phyloP scores from a whole-genome alignment of 139 green algal genomes.

The Coelastrella sp. region DNA sequence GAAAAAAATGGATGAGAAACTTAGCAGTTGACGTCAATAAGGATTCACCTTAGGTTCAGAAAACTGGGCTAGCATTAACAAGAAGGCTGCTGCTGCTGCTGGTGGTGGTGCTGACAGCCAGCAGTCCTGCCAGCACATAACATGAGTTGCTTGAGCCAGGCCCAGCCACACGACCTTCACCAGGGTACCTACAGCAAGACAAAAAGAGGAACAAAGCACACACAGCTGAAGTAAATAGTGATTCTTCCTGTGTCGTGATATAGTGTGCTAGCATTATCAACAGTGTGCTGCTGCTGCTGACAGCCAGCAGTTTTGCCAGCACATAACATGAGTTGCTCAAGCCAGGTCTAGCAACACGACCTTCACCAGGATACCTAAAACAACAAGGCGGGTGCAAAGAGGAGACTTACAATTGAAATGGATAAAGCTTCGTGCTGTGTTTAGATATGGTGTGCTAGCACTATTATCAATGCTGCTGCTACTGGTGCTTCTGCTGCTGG shows the following conservation, averaged over 20 bases:
- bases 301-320: conserved; percentile 92
- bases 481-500: no score
- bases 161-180: conserved; percentile 88
- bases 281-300: neutral
- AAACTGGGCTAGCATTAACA: no score
- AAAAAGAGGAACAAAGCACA: no score
- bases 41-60: no score
- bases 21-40: no score
- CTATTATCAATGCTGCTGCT: no score
- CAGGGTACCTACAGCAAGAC: conserved; percentile 71
- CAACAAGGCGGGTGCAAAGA: neutral
- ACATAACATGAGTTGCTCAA: conserved; percentile 86
- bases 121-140: conserved; percentile 95
- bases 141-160: conserved; percentile 71
- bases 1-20: no score
- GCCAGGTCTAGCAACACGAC: conserved; percentile 81
- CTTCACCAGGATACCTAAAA: conserved; percentile 84
- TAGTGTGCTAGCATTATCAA: neutral
- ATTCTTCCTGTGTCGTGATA: no score
- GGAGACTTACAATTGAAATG: neutral
- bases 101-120: conserved; percentile 73
- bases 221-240: no score
- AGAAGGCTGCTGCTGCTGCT: no score
- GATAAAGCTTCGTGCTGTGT: no score
- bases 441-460: no score